A percentile compares a stretch with the other conserved stretches of the same genome.
Evolutionary conservation across 768 basidiomycete species (phyloP).

Genomic region (Hygrophoropsis aurantiaca): DNA sequence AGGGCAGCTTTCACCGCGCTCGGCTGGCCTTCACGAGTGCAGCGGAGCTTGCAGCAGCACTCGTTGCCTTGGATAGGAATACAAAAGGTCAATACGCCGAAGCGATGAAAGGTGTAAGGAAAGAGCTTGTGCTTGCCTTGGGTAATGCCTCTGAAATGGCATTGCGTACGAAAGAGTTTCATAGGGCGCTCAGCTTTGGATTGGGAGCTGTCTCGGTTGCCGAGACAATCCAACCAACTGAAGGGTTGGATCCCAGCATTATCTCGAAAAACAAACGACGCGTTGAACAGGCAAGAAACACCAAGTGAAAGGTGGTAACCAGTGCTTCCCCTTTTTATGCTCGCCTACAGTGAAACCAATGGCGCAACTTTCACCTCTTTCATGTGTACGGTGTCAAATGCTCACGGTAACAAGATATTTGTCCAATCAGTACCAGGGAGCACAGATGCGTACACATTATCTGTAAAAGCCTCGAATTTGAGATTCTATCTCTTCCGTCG

Average conservation of each 20-base stretch:
- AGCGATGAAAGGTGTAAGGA: slow-evolving; percentile 19
- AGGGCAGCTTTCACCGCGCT: slow-evolving; percentile 19
- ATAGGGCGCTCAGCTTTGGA: slow-evolving; percentile 25
- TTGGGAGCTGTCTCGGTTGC: slow-evolving; percentile 19
- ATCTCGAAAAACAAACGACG: slow-evolving; percentile 23
- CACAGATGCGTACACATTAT: slow-evolving; percentile 6
- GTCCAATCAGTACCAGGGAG: no score
- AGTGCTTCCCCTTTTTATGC: no score
- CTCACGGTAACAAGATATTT: no score
- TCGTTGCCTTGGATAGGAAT: slow-evolving; percentile 29
- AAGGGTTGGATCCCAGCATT: slow-evolving; percentile 13
- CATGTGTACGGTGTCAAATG: no score
- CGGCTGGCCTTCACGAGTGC: slow-evolving; percentile 21
- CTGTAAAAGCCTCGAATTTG: slow-evolving; percentile 66
- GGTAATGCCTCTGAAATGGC: slow-evolving; percentile 39
- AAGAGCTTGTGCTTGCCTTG: slow-evolving; percentile 30
- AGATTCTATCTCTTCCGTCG: slow-evolving; percentile 70
- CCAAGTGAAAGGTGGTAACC: no score
- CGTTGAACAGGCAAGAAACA: slow-evolving; percentile 18
- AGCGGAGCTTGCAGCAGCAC: slow-evolving; percentile 32
- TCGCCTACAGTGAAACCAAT: no score
- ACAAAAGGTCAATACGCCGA: slow-evolving; percentile 22
- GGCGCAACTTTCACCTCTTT: no score
- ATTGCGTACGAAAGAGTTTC: slow-evolving; percentile 15
- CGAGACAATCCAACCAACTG: slow-evolving; percentile 12